Conservation (phyloP, 2,329 filamentous ascomycete species). For the Arthroderma sp. region DNA sequence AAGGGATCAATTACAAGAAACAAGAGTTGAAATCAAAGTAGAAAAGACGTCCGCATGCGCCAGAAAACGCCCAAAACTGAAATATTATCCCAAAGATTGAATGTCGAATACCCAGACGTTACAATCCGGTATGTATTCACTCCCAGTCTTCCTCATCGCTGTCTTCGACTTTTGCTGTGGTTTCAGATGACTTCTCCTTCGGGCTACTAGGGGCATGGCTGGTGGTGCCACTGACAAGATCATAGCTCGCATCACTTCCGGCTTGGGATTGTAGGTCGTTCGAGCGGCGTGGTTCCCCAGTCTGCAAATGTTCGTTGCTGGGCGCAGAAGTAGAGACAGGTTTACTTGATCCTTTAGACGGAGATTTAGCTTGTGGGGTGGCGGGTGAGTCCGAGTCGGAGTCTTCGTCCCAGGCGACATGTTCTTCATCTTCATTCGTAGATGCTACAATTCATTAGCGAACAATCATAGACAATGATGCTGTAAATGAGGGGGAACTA, state of each 20-base stretch:
- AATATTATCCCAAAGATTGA: neutral
- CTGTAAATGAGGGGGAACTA: slow-evolving; percentile 13
- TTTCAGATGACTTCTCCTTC: slow-evolving; percentile 40
- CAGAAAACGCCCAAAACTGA: neutral
- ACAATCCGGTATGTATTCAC: slow-evolving; percentile 29
- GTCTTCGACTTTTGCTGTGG: slow-evolving; percentile 40
- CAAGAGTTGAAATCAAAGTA: neutral
- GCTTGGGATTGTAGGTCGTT: slow-evolving; percentile 83
- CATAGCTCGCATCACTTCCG: slow-evolving; percentile 92
- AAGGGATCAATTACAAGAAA: neutral
- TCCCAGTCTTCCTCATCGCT: slow-evolving; percentile 67
- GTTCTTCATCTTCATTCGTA: slow-evolving; percentile 49
- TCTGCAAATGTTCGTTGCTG: slow-evolving; percentile 43
- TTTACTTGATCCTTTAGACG: slow-evolving; percentile 18
- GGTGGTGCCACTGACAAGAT: slow-evolving; percentile 70
- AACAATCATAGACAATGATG: neutral
- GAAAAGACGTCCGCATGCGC: neutral
- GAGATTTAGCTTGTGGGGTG: slow-evolving; percentile 30
- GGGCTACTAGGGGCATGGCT: slow-evolving; percentile 64
- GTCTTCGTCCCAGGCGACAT: slow-evolving; percentile 61
- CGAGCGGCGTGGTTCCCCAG: slow-evolving; percentile 54
- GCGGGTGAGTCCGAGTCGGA: slow-evolving; percentile 38
- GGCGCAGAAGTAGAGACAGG: slow-evolving; percentile 19
- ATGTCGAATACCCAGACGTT: neutral
- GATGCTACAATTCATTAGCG: slow-evolving; percentile 20